phyloP scores from a whole-genome alignment of 495 filamentous ascomycete genomes.

The Hyphodiscus hymeniophilus region DNA sequence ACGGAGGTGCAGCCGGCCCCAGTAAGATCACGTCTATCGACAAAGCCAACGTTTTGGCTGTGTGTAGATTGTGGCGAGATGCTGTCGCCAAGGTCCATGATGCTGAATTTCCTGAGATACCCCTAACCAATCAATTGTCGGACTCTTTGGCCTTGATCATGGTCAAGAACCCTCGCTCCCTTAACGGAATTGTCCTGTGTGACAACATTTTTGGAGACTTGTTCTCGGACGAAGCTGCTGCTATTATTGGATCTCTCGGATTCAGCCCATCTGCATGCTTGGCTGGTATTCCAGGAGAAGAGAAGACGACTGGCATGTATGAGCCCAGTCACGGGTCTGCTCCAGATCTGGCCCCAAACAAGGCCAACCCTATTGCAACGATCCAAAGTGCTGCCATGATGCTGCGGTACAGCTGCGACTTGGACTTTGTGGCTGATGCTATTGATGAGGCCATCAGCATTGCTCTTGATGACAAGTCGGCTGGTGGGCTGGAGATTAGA shows the following conservation, averaged over 20 bases:
- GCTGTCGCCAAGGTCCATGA: constrained; percentile 38
- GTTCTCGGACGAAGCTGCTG: constrained; percentile 42
- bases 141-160: constrained; percentile 42
- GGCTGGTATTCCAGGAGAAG: constrained; percentile 41
- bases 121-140: constrained; percentile 38
- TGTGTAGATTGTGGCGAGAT: constrained; percentile 39
- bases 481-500: constrained; percentile 33
- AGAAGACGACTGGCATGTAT: constrained; percentile 33
- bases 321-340: constrained; percentile 30
- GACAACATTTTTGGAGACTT: constrained; percentile 48
- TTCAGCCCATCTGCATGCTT: constrained; percentile 42
- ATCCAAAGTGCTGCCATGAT: constrained; percentile 42
- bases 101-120: constrained; percentile 39
- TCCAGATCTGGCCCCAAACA: constrained; percentile 35
- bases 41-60: constrained; percentile 45
- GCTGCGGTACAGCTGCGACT: constrained; percentile 45
- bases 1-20: constrained; percentile 3
- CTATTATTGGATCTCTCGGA: constrained; percentile 39
- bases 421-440: constrained; percentile 40
- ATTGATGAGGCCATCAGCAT: constrained; percentile 46
- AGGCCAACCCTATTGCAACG: constrained; percentile 26
- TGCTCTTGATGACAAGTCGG: constrained; percentile 33
- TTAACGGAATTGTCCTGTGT: constrained; percentile 42
- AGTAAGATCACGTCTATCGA: constrained; percentile 26
- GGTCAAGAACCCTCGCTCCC: constrained; percentile 36